Evolutionary conservation across 169 alveolate species (phyloP).

Genomic region (Cryptosporidium ubiquitum): DNA sequence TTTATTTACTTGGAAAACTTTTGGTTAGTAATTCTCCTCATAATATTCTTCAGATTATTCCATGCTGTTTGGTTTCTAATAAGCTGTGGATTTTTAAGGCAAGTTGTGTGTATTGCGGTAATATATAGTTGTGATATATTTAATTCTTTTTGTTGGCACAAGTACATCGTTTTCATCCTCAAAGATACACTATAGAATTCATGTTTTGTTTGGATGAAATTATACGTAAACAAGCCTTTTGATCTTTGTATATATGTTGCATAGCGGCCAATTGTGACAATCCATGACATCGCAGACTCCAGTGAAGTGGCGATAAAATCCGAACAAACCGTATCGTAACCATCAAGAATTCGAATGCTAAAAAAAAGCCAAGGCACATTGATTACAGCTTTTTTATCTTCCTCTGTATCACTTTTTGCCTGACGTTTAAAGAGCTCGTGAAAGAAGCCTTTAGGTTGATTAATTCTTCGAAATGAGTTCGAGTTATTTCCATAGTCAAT

Average conservation of each 20-base stretch:
- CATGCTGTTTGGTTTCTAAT: conserved; percentile 65
- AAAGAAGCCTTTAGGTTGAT: conserved; percentile 38
- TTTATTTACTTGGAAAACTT: conserved; percentile 1
- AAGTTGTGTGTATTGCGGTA: conserved; percentile 60
- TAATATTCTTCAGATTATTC: conserved; percentile 56
- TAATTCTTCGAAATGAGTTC: conserved; percentile 53
- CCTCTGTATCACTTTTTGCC: not conserved
- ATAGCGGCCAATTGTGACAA: conserved; percentile 59
- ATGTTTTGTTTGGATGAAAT: conserved; percentile 39
- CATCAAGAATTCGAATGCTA: conserved; percentile 38
- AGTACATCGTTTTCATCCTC: conserved; percentile 59
- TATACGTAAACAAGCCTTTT: conserved; percentile 27
- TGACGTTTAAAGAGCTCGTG: not conserved
- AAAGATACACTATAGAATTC: conserved; percentile 50
- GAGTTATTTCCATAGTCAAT: conserved; percentile 61
- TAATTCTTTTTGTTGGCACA: conserved; percentile 22
- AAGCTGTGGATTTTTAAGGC: conserved; percentile 64
- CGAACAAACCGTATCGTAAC: not conserved
- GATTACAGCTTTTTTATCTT: not conserved
- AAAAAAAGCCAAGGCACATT: conserved; percentile 65
- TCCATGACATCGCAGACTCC: conserved; percentile 70
- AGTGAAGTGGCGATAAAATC: conserved; percentile 55
- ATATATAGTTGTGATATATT: conserved; percentile 45
- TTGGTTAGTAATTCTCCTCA: conserved; percentile 44
- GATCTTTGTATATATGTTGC: conserved; percentile 65